Conservation (phyloP, 139 green algal genomes). For the Axilococcus clingmanii region DNA sequence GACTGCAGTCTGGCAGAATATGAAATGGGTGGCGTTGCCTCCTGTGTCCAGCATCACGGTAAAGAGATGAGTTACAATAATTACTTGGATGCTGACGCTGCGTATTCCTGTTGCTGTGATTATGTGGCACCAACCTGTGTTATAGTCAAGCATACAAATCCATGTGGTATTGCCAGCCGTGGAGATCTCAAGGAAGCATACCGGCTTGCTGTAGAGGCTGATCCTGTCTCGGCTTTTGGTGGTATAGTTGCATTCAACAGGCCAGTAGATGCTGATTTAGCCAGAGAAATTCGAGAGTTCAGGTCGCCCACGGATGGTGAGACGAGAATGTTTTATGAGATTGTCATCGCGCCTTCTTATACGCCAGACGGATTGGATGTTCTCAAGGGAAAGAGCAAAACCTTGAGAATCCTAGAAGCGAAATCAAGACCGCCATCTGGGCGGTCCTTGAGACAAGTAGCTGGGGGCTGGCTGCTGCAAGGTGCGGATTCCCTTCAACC, state of each 20-base stretch:
- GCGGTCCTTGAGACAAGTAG: slow-evolving; percentile 70
- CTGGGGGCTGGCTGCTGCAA: slow-evolving; percentile 79
- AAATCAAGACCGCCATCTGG: slow-evolving; percentile 51
- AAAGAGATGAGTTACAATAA: slow-evolving; percentile 99
- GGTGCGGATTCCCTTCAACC: slow-evolving; percentile 69
- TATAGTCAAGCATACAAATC: slow-evolving; percentile 99
- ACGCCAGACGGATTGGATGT: slow-evolving; percentile 82
- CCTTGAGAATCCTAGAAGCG: slow-evolving; percentile 94
- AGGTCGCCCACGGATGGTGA: slow-evolving; percentile 81
- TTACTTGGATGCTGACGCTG: slow-evolving; percentile 92
- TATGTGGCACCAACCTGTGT: slow-evolving; percentile 80
- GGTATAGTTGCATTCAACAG: slow-evolving; percentile 99
- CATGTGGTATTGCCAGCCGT: slow-evolving; percentile 80
- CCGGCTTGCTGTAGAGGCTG: slow-evolving; percentile 79
- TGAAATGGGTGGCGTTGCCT: slow-evolving; percentile 70
- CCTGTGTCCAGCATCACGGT: slow-evolving; percentile 82
- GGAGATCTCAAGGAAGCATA: slow-evolving; percentile 87
- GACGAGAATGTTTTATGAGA: slow-evolving; percentile 99
- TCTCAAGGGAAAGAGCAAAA: slow-evolving; percentile 97
- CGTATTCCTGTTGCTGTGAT: slow-evolving; percentile 60
- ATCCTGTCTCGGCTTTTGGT: slow-evolving; percentile 94
- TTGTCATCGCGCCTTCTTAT: slow-evolving; percentile 95
- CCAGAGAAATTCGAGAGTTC: slow-evolving; percentile 89
- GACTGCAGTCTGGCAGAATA: slow-evolving; percentile 79
- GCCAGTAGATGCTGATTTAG: slow-evolving; percentile 70